Evolutionary conservation across 164 flowering plant species (phyloP), one percentile per base, ranked within the genome.

Genomic region (Aristolochia californica): DNA sequence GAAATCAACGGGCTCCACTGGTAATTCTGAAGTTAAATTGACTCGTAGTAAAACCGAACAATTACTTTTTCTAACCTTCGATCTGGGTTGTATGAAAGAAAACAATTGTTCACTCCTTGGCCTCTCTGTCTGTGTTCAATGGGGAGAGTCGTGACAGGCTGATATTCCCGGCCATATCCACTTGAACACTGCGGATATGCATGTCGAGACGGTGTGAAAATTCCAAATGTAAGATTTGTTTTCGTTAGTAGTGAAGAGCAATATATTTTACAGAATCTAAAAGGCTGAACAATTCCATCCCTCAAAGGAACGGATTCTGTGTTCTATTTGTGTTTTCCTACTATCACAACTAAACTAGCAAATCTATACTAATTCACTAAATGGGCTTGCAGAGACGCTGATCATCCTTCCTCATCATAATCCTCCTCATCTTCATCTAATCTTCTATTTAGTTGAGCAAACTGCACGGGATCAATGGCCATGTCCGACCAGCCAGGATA

Each of bases 401-500:
- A 25, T 73, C 69, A 88, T 57, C 79, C 88, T 72, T 91, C 97
- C 59, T 84, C 98, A 57, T 91, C 89, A 50, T 91, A 83, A 65
- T 91, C 90, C 63, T 90, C 97, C 25, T 89, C 96, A 1, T 89
- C 93, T 68, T 91, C 96, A 18, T 83, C 96, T 51, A 81, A 11
- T 51, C 73, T 76, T 43, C 70, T 69, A 38, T 77, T 66, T 12
- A 85, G 65, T 15, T 72, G 77, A 17, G 83, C 89, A 45, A 85
- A 73, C 67, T 87, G 90, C 57, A 81, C 62, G 21, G 91, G 91
- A 54, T 85, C 96, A 17, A 91, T 78, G n/a, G 77, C 74, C 78
- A 84, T 88, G 52, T 83, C 88, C 65, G 93, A 66, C 88, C 88
- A 85, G 5, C 83, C 89, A 4, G 84, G 88, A 62, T 70, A 75